A percentile compares a stretch with the other conserved stretches of the same genome.
Conservation (phyloP, 2,329 filamentous ascomycete genomes). For the Fusarium cyanostomum region DNA sequence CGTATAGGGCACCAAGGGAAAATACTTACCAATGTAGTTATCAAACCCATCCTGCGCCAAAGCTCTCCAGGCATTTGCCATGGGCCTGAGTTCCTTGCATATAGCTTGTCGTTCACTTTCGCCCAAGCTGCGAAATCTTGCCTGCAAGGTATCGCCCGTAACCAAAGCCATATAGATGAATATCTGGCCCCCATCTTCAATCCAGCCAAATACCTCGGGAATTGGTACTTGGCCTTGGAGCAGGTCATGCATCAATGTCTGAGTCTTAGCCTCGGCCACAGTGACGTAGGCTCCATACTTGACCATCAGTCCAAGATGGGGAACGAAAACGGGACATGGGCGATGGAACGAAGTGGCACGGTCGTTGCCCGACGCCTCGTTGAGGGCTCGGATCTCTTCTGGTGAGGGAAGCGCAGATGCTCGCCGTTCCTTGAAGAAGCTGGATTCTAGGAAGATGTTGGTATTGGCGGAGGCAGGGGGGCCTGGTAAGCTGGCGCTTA, state of each 20-base stretch:
- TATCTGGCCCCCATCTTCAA: constrained; percentile 27
- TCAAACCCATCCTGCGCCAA: constrained; percentile 22
- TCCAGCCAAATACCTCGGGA: constrained; percentile 50
- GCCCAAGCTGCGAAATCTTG: constrained; percentile 24
- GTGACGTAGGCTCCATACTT: constrained; percentile 49
- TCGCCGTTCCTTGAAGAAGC: constrained; percentile 38
- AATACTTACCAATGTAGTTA: constrained; percentile 30
- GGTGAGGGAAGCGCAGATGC: constrained; percentile 43
- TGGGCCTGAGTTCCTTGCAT: constrained; percentile 44
- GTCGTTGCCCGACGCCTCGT: constrained; percentile 30
- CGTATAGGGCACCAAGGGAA: background rate
- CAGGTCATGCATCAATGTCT: constrained; percentile 41
- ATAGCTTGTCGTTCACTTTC: constrained; percentile 38
- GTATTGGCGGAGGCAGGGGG: background rate
- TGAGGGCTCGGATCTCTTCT: constrained; percentile 43
- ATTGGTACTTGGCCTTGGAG: constrained; percentile 37
- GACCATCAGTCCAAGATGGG: constrained; percentile 46
- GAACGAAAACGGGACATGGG: constrained; percentile 45
- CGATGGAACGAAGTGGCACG: constrained; percentile 35
- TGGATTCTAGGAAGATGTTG: constrained; percentile 6
- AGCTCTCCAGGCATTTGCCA: constrained; percentile 33
- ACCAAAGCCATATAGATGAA: constrained; percentile 43
- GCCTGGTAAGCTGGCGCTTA: background rate
- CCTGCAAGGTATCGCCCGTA: constrained; percentile 34
- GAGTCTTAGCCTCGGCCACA: constrained; percentile 43